Evolutionary conservation across 441 rosid genomes (phyloP), one percentile per base, ranked within the genome.

Genomic region (Theobroma grandiflorum): DNA sequence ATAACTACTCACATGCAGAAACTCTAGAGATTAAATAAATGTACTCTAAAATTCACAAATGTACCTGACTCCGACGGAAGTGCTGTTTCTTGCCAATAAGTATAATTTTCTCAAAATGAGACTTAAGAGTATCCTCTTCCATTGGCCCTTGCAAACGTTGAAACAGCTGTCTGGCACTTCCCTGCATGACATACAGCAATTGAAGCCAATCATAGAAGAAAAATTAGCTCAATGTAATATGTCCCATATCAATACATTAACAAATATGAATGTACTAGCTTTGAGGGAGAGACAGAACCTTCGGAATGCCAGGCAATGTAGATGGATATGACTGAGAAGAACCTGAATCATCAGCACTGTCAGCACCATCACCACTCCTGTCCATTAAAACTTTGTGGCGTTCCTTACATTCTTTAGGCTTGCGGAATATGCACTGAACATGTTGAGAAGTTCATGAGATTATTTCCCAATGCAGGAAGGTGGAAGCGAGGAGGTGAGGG

Each of bases 281-380:
- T 43, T 49, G 57, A 9, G 47, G 35, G 40, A 35, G 14, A 40
- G 53, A 79, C 69, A 72, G 72, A 80, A 90, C 99, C 99, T 94
- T 96, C 9, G 99, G 99, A 63, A 98, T 98, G 87, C 99, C 99
- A 80, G 99, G 99, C 86, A 98, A 90, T 77, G 99, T 93, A 78
- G 99, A 97, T 55, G 99, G 99, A 86, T 98, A 98, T 84, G 99
- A 87, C 87, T 93, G 99, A 80, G 99, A 96, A 80, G 95, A 91
- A 74, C 99, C 98, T 61, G 99, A 96, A 88, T 98, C 99, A 85
- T 98, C 99, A 80, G 98, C 98, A 84, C 99, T 98, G 83, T 98
- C 99, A 83, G 97, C 98, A 18, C 98, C 99, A 87, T 98, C 99
- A 81, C 98, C 95, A 85, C 88, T 89, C 86, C 86, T 92, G 86